Percentiles rank a stretch among this genome's conserved stretches.
Conservation (phyloP, 2,329 filamentous ascomycete genomes). For the Trichoderma sp. region DNA sequence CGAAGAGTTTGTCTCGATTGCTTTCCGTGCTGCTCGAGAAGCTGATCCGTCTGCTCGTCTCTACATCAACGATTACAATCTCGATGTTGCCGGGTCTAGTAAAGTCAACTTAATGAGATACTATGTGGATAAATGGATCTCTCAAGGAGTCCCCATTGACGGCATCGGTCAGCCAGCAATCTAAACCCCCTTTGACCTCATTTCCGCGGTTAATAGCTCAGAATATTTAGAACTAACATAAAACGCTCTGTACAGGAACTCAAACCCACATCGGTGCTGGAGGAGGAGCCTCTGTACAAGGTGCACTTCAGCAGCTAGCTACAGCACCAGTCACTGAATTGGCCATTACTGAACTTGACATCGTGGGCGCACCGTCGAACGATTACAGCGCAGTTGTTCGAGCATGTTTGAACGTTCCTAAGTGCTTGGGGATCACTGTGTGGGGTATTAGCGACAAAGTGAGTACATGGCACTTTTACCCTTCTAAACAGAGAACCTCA, state of each 20-base stretch:
- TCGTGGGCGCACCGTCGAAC: background rate
- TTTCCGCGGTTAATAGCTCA: background rate
- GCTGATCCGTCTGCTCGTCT: background rate
- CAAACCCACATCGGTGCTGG: background rate
- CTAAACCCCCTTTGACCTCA: background rate
- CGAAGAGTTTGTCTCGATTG: conserved; percentile 8
- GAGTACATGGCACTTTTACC: background rate
- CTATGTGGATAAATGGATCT: conserved; percentile 6
- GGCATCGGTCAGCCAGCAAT: background rate
- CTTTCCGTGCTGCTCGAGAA: background rate
- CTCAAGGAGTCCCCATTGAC: conserved; percentile 5
- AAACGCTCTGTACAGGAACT: background rate
- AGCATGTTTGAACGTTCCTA: background rate
- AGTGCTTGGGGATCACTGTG: background rate
- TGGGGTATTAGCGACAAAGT: conserved; percentile 7
- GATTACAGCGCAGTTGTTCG: background rate
- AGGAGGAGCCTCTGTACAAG: background rate
- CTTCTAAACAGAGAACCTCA: background rate
- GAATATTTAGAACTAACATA: background rate
- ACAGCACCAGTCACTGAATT: background rate
- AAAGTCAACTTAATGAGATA: background rate
- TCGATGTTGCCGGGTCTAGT: background rate
- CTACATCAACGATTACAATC: conserved; percentile 9
- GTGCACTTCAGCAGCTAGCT: background rate
- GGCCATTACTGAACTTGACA: conserved; percentile 4